phyloP scores from a whole-genome alignment of 129 eudicot genomes.

The Mikania micrantha region DNA sequence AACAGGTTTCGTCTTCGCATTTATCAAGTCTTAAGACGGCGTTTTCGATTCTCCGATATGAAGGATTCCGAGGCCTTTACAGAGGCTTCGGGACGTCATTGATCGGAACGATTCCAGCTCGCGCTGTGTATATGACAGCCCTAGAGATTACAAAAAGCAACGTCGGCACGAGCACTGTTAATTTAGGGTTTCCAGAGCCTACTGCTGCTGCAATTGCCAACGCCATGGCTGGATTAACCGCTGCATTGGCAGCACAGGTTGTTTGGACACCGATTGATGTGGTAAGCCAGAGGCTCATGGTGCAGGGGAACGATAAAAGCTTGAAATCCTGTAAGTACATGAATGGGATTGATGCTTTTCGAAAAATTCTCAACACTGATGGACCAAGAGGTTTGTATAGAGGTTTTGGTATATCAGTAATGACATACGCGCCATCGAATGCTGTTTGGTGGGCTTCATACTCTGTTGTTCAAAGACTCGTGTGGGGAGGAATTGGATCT shows the following conservation, averaged over 20 bases:
- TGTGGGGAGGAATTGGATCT: constrained; percentile 78
- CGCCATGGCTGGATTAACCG: constrained; percentile 79
- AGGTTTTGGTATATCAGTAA: constrained; percentile 87
- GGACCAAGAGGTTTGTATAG: constrained; percentile 82
- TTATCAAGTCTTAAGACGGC: constrained; percentile 46
- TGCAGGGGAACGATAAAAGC: constrained; percentile 39
- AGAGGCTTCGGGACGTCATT: constrained; percentile 90
- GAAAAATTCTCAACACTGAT: constrained; percentile 55
- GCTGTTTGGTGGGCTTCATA: constrained; percentile 98
- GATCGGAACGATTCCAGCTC: constrained; percentile 83
- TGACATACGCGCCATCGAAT: constrained; percentile 87
- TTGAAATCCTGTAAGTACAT: constrained; percentile 33
- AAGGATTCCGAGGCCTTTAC: constrained; percentile 71
- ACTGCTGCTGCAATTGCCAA: constrained; percentile 65
- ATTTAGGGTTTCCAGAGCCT: constrained; percentile 60
- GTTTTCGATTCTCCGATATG: constrained; percentile 36
- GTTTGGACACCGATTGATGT: constrained; percentile 94
- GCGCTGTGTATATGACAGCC: constrained; percentile 83
- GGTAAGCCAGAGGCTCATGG: constrained; percentile 87
- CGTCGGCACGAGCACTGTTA: constrained; percentile 45
- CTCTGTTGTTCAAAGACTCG: constrained; percentile 66
- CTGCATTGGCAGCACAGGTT: constrained; percentile 79
- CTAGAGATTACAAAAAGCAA: constrained; percentile 78
- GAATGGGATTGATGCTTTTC: constrained; percentile 76
- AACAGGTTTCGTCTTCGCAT: constrained; percentile 52